Evolutionary conservation across 768 basidiomycete species (phyloP).

Genomic region (Lactarius sanguifluus): DNA sequence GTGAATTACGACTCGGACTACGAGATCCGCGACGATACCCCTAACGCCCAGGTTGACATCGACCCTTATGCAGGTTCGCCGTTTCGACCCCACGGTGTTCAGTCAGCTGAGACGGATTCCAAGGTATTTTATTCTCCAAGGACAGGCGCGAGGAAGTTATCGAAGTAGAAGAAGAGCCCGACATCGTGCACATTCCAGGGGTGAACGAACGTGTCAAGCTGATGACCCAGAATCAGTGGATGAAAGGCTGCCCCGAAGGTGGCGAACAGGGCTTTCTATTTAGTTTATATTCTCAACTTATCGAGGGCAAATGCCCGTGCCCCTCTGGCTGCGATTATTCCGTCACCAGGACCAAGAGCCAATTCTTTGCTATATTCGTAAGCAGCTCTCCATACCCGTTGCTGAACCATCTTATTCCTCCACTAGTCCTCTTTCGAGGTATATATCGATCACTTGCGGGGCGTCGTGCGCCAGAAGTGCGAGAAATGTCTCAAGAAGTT

Average conservation of each 20-base stretch:
- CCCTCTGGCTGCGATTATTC: conserved; percentile 71
- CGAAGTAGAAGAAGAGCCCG: conserved; percentile 82
- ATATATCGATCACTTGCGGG: conserved; percentile 65
- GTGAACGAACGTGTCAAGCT: conserved; percentile 54
- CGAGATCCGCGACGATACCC: conserved; percentile 46
- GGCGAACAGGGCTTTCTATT: conserved; percentile 89
- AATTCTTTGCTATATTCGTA: conserved; percentile 85
- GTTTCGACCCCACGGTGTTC: neutral
- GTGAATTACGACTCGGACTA: conserved; percentile 84
- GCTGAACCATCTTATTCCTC: conserved; percentile 13
- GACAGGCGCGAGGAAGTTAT: conserved; percentile 90
- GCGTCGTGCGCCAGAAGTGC: conserved; percentile 60
- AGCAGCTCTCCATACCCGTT: conserved; percentile 39
- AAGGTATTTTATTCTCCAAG: conserved; percentile 94
- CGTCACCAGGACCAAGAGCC: conserved; percentile 60
- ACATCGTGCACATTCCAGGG: conserved; percentile 45
- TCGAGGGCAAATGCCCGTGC: conserved; percentile 62
- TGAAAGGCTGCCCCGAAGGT: conserved; percentile 95
- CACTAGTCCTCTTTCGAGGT: conserved; percentile 68
- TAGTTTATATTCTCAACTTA: conserved; percentile 74
- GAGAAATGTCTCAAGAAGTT: conserved; percentile 35
- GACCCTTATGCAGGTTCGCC: conserved; percentile 85
- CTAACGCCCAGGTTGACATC: conserved; percentile 52
- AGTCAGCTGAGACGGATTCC: conserved; percentile 18
- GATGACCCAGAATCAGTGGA: conserved; percentile 91